These are phyloP conservation scores for Candida gorgasii DNA, from an alignment of 805 yeast species.

Conservation along the genomic window DNA sequence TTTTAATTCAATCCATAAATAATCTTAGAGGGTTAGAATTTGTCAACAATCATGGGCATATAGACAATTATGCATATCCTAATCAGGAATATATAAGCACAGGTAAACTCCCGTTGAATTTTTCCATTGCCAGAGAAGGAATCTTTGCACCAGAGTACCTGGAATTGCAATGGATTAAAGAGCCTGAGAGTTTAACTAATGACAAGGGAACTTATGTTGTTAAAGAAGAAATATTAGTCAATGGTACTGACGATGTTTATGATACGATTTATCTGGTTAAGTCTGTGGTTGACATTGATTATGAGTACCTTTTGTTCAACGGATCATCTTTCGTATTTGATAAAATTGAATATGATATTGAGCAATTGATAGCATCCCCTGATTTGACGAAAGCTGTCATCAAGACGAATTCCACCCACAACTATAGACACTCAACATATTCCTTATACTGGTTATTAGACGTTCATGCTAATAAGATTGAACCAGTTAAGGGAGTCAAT, in stretches of 20 bases:
- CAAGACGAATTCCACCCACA: conserved; percentile 59
- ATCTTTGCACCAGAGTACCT: conserved; percentile 54
- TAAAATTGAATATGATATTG: conserved; percentile 46
- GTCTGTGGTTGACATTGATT: conserved; percentile 48
- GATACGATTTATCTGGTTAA: conserved; percentile 55
- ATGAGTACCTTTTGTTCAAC: conserved; percentile 48
- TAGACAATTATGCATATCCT: conserved; percentile 2
- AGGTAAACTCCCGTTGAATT: conserved; percentile 29
- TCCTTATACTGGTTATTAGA: conserved; percentile 67
- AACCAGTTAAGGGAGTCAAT: conserved; percentile 20
- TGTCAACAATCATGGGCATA: background rate
- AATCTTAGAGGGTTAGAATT: background rate
- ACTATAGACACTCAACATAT: conserved; percentile 71
- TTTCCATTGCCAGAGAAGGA: conserved; percentile 47
- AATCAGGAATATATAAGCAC: background rate
- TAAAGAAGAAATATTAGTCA: conserved; percentile 19
- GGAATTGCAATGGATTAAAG: conserved; percentile 69
- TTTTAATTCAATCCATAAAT: conserved; percentile 26
- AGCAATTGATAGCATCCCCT: conserved; percentile 63
- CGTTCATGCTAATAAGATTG: conserved; percentile 29
- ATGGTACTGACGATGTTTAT: conserved; percentile 30
- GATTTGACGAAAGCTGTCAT: conserved; percentile 59
- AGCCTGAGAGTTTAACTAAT: conserved; percentile 46
- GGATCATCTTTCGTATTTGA: conserved; percentile 47
- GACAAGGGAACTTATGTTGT: conserved; percentile 70